Evolutionary conservation across 768 basidiomycete genomes (phyloP).

Genomic region (Mycena galopus): DNA sequence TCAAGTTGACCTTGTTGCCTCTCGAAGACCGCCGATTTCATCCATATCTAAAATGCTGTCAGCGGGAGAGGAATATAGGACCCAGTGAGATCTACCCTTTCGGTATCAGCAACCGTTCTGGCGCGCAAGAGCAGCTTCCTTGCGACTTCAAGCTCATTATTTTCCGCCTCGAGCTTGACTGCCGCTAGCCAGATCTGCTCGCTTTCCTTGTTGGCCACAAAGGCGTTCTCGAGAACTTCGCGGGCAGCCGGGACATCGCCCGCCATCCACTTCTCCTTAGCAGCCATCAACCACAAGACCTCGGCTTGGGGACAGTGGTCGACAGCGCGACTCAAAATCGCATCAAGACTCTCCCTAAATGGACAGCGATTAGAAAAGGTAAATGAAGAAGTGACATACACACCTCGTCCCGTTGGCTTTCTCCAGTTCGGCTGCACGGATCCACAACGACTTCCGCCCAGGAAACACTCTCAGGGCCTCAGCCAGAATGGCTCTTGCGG

Average conservation of each 20-base stretch:
- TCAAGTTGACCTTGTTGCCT: constrained; percentile 85
- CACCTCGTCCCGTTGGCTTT: constrained; percentile 89
- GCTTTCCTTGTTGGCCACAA: constrained; percentile 95
- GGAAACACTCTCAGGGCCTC: constrained; percentile 94
- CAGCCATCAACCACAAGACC: constrained; percentile 97
- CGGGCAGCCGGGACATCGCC: constrained; percentile 94
- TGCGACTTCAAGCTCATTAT: constrained; percentile 89
- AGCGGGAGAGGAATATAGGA: constrained; percentile 10
- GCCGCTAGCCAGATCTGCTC: constrained; percentile 99
- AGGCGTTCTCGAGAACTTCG: constrained; percentile 88
- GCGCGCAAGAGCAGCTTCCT: constrained; percentile 90
- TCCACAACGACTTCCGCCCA: constrained; percentile 88
- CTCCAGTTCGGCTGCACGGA: constrained; percentile 92
- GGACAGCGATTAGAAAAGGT: not conserved
- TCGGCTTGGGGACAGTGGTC: constrained; percentile 95
- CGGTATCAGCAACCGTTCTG: constrained; percentile 90
- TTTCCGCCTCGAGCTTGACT: constrained; percentile 96
- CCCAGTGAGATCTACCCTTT: constrained; percentile 69
- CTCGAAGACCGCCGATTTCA: constrained; percentile 98
- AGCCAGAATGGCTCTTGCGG: constrained; percentile 89
- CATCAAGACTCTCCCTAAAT: constrained; percentile 80
- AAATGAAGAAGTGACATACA: constrained; percentile 21
- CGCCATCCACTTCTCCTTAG: constrained; percentile 95
- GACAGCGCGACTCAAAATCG: constrained; percentile 85
- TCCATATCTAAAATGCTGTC: constrained; percentile 83